Base-by-base conservation (phyloP, 352 stramenopile species). In the Phytophthora pluvialis region DNA sequence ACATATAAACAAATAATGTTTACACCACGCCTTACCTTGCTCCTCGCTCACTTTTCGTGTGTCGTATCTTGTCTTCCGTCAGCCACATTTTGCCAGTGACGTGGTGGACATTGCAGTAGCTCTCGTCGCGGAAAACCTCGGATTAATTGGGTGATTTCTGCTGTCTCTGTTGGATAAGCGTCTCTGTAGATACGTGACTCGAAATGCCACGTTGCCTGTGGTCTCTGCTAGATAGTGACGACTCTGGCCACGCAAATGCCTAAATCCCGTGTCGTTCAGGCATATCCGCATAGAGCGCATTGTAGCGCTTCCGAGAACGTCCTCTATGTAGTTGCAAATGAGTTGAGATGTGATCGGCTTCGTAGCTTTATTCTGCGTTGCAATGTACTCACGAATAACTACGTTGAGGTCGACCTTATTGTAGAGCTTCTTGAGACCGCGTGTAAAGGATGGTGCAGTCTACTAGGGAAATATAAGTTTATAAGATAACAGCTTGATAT, bases 111-210 rank as follows among this genome's bases (percentile, higher is more conserved):
- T 72, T 72, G 43, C 52, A 54, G 44, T 66, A 66, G 8, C 58
- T 69, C n/a, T 73, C 65, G 18, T 73, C 53, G 4, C 65, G 36
- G n/a, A 64, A 73, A 2, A 62, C 53, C 32, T 73, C 59, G 12
- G 59, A 48, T 1, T 3, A n/a, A 66, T 49, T 3, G 43, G 25
- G 4, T 49, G 43, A 4, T 49, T 31, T 4, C 12, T 21, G 0
- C 5, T 2, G 25, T 49, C 43, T 33, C 21, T 12, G 25, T 35
- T 49, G 3, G 25, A 31, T 2, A 49, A 8, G 3, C 47, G 29
- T 26, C 31, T 51, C 10, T 51, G 46, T 6, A 58, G 18, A 43
- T 53, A 53, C 1, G 45, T 56, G 7, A 47, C 45, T 39, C 38
- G 39, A 4, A 47, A 65, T 9, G 46, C 46, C 12, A 52, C 38